phyloP scores from a whole-genome alignment of 208 protist species.

The Trypanosoma melophagium region DNA sequence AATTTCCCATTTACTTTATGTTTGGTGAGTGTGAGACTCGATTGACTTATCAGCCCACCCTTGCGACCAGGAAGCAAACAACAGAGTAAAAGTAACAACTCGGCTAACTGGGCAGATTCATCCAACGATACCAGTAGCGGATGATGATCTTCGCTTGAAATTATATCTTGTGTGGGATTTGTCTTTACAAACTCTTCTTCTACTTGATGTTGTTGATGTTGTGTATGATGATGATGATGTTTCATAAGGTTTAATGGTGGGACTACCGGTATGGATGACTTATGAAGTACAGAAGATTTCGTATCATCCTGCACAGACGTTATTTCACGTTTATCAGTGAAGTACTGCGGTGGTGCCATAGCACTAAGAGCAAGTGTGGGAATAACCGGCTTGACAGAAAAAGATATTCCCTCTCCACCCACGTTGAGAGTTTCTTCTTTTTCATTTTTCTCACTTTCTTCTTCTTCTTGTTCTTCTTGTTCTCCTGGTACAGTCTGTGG shows the following conservation, averaged over 20 bases:
- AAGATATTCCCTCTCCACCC: not conserved
- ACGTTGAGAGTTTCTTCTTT: not conserved
- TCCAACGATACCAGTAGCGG: not conserved
- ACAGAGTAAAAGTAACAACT: conserved; percentile 60
- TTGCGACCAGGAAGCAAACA: conserved; percentile 51
- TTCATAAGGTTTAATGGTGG: conserved; percentile 10
- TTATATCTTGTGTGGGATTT: not conserved
- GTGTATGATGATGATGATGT: not conserved
- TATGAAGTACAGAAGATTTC: not conserved
- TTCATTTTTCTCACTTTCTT: not conserved
- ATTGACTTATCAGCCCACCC: conserved; percentile 38
- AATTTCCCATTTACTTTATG: not conserved
- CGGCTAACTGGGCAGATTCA: conserved; percentile 39
- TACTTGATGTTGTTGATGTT: too few species aligned
- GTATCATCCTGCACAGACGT: not conserved
- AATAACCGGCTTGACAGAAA: conserved; percentile 28
- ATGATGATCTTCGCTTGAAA: not conserved
- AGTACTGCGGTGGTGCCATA: conserved; percentile 61
- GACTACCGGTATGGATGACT: not conserved
- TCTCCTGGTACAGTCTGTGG: not conserved
- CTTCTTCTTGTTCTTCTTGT: not conserved
- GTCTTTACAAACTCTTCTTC: not conserved
- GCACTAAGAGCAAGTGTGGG: conserved; percentile 49
- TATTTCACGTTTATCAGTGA: conserved; percentile 57
- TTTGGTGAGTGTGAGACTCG: conserved; percentile 1